Conservation (phyloP, 2,329 filamentous ascomycete species). For the Davidsoniella virescens region DNA sequence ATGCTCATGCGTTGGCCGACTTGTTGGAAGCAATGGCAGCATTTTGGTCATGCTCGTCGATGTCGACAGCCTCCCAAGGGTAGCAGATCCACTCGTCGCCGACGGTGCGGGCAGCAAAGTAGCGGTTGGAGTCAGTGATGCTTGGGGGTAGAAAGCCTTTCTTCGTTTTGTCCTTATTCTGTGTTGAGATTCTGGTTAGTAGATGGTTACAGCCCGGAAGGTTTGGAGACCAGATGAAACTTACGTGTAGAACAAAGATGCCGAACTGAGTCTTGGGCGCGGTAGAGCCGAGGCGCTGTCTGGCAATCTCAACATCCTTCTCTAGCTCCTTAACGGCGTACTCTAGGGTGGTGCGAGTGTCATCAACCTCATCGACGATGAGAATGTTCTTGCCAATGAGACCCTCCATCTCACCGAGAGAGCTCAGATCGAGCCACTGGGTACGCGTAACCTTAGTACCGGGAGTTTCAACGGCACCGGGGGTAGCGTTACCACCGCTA, state of each 20-base stretch:
- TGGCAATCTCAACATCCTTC: constrained; percentile 80
- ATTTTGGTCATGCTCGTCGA: constrained; percentile 73
- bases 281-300: constrained; percentile 52
- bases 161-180: constrained; percentile 97
- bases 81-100: constrained; percentile 98
- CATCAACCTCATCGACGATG: constrained; percentile 91
- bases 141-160: constrained; percentile 70
- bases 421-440: constrained; percentile 89
- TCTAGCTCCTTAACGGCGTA: constrained; percentile 85
- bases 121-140: constrained; percentile 57
- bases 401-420: constrained; percentile 69
- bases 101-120: constrained; percentile 74
- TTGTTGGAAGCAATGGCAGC: constrained; percentile 31
- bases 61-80: constrained; percentile 91
- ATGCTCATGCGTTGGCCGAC: neutral
- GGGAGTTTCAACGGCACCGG: constrained; percentile 45
- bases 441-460: constrained; percentile 94
- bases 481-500: constrained; percentile 31
- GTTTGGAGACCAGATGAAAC: constrained; percentile 21
- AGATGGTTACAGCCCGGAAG: too few relatives aligned
- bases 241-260: constrained; percentile 87
- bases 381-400: constrained; percentile 81
- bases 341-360: constrained; percentile 84
- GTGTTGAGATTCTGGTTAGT: constrained; percentile 4
- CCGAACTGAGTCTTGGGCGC: constrained; percentile 64